Evolutionary conservation across 331 rosid genomes (phyloP).

Genomic region (Malus hybrid): DNA sequence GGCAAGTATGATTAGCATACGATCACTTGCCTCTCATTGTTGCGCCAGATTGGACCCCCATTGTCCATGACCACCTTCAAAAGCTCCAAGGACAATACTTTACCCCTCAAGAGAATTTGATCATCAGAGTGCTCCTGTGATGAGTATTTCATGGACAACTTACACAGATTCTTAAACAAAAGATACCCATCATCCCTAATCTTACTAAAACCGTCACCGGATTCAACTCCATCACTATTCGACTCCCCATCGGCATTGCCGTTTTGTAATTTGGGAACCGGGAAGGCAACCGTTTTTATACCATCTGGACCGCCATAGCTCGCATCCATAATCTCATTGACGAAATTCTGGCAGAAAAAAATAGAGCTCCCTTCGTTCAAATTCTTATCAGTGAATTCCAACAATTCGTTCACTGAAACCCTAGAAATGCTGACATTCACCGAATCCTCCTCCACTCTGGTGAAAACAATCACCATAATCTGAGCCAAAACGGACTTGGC

Average conservation of each 20-base stretch:
- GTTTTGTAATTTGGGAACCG: constrained; percentile 28
- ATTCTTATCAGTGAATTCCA: constrained; percentile 92
- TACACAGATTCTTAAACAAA: constrained; percentile 83
- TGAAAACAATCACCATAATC: constrained; percentile 75
- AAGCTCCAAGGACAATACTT: constrained; percentile 88
- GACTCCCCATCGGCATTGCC: constrained; percentile 28
- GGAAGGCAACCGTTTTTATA: constrained; percentile 6
- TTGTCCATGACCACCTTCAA: constrained; percentile 89
- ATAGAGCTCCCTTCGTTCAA: constrained; percentile 93
- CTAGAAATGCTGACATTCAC: constrained; percentile 38
- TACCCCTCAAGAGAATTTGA: constrained; percentile 90
- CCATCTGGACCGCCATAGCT: constrained; percentile 46
- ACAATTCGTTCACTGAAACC: constrained; percentile 64
- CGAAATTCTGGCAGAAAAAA: constrained; percentile 64
- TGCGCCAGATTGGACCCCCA: constrained; percentile 70
- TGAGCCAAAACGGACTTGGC: constrained; percentile 96
- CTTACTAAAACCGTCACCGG: constrained; percentile 49
- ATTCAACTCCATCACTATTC: constrained; percentile 29
- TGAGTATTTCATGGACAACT: constrained; percentile 89
- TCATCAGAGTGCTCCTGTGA: constrained; percentile 88
- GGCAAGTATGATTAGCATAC: background rate
- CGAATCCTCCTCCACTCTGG: constrained; percentile 74
- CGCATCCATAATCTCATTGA: constrained; percentile 77
- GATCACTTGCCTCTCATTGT: constrained; percentile 78
- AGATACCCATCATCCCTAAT: constrained; percentile 87